A percentile compares a stretch with the other conserved stretches of the same genome.
These are phyloP conservation scores for Salix purpurea DNA, from an alignment of 345 rosid species.

Conservation along the genomic window DNA sequence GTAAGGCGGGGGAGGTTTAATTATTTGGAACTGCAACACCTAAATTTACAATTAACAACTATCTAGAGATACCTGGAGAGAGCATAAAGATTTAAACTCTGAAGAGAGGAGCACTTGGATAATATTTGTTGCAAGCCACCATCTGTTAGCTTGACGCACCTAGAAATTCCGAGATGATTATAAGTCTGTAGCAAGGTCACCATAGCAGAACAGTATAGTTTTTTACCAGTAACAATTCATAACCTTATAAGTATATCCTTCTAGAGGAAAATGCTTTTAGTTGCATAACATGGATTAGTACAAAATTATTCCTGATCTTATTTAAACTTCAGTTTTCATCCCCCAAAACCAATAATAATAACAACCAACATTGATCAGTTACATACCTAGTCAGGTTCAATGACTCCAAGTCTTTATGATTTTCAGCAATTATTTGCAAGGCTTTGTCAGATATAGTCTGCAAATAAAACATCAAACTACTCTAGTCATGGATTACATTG, in stretches of 20 bases:
- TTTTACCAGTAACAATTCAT: background rate
- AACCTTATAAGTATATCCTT: background rate
- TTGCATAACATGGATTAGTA: background rate
- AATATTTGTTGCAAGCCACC: conserved; percentile 64
- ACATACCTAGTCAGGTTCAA: conserved; percentile 79
- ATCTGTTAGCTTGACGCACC: conserved; percentile 85
- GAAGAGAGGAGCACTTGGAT: conserved; percentile 56
- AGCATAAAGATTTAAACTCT: conserved; percentile 79
- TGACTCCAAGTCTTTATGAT: conserved; percentile 55
- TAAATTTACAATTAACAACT: conserved; percentile 3
- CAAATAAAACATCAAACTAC: conserved; percentile 15
- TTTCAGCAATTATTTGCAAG: conserved; percentile 66
- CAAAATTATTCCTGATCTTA: background rate
- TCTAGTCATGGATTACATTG: conserved; percentile 2
- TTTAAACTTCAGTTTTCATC: background rate
- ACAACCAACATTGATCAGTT: background rate
- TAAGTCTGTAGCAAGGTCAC: background rate
- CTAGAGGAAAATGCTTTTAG: background rate
- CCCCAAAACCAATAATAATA: background rate
- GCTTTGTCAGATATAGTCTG: conserved; percentile 74
- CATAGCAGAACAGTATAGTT: background rate
- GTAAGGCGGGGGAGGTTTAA: conserved; percentile 16
- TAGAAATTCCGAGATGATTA: conserved; percentile 21
- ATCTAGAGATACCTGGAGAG: conserved; percentile 54
- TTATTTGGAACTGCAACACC: conserved; percentile 2